A percentile compares a stretch with the other conserved stretches of the same genome.
These are phyloP conservation scores for Beauveria sp. DNA, from an alignment of 2,329 filamentous ascomycete genomes.

Conservation along the genomic window DNA sequence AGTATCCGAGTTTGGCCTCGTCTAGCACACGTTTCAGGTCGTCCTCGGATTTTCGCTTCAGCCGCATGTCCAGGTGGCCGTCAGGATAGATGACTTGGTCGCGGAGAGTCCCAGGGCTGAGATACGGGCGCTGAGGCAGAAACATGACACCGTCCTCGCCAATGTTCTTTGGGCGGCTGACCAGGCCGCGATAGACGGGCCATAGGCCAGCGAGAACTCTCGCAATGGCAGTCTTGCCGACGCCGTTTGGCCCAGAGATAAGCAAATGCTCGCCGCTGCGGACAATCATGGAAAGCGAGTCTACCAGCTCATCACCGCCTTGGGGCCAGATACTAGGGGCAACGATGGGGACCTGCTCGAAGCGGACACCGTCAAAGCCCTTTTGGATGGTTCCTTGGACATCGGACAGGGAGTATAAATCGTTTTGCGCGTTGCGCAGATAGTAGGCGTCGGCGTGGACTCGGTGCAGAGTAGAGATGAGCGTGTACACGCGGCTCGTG, in stretches of 20 bases:
- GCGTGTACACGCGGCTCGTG: conserved; percentile 89
- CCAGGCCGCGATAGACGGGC: conserved; percentile 90
- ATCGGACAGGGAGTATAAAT: conserved; percentile 83
- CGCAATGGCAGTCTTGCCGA: conserved; percentile 83
- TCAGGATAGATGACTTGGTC: conserved; percentile 98
- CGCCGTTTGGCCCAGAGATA: conserved; percentile 91
- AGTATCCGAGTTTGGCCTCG: conserved; percentile 77
- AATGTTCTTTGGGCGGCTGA: conserved; percentile 72
- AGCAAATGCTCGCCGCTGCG: conserved; percentile 86
- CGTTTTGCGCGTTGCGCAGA: conserved; percentile 56
- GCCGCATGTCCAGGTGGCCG: conserved; percentile 87
- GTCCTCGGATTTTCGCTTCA: conserved; percentile 66
- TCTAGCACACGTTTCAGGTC: conserved; percentile 75
- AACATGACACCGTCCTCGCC: conserved; percentile 97
- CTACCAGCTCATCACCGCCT: conserved; percentile 85
- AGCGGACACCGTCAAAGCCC: conserved; percentile 86
- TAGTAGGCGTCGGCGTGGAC: conserved; percentile 88
- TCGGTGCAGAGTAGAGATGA: conserved; percentile 89
- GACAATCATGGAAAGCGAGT: conserved; percentile 82
- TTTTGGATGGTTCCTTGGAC: conserved; percentile 90
- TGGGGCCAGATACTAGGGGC: conserved; percentile 82
- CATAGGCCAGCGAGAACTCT: conserved; percentile 86
- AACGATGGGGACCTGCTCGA: conserved; percentile 89
- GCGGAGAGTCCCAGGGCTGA: conserved; percentile 83
- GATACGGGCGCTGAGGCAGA: conserved; percentile 85